A percentile compares a stretch with the other conserved stretches of the same genome.
phyloP scores from a whole-genome alignment of 306 rosid species.

The Fragaria iinumae region DNA sequence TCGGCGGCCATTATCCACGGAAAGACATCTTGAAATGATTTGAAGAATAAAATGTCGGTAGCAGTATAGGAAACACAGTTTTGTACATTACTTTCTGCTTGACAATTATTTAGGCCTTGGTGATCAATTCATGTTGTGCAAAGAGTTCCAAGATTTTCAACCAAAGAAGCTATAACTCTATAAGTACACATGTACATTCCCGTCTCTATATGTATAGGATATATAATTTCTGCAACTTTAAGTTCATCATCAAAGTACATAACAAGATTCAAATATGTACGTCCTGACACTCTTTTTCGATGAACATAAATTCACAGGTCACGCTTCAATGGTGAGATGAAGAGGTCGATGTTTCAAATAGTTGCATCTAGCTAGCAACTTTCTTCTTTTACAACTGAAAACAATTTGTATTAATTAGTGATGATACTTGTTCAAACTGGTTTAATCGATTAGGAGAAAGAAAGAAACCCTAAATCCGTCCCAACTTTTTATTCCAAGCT shows the following conservation, averaged over 20 bases:
- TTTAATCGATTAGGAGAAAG: background rate
- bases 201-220: too few species aligned
- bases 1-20: background rate
- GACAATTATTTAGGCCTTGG: background rate
- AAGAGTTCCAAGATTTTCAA: background rate
- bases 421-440: background rate
- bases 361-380: background rate
- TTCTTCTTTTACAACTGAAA: background rate
- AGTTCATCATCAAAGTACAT: too few species aligned
- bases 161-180: too few species aligned
- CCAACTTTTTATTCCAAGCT: background rate
- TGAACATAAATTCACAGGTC: background rate
- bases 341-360: background rate
- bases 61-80: slow-evolving; percentile 5
- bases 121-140: background rate
- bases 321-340: background rate
- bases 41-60: background rate
- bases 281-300: too few species aligned
- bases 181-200: too few species aligned
- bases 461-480: background rate
- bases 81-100: background rate
- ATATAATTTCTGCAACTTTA: background rate
- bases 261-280: too few species aligned
- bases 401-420: too few species aligned
- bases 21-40: background rate